A percentile compares a stretch with the other conserved stretches of the same genome.
These are phyloP conservation scores for Bimuria novae-zelandiae DNA, from an alignment of 2,329 filamentous ascomycete species.

Conservation along the genomic window DNA sequence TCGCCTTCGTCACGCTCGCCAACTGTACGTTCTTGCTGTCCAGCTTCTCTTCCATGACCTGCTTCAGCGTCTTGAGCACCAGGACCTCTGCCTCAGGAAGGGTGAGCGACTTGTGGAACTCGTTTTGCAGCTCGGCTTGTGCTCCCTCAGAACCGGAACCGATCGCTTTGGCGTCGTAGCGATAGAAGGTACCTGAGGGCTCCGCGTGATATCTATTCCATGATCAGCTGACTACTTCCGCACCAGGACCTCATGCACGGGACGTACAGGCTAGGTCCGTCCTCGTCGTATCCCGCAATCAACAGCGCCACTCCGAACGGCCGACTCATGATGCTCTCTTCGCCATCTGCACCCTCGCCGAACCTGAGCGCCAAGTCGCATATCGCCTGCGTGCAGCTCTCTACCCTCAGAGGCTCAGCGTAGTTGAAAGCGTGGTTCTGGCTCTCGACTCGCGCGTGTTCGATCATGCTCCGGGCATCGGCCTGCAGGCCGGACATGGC, in stretches of 20 bases:
- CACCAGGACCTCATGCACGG: neutral
- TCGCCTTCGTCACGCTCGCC: conserved; percentile 96
- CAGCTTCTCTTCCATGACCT: conserved; percentile 99
- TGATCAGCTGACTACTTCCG: neutral
- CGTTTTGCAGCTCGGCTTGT: conserved; percentile 96
- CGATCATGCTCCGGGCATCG: conserved; percentile 95
- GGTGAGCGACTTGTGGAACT: conserved; percentile 97
- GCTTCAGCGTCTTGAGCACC: conserved; percentile 96
- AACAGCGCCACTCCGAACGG: conserved; percentile 96
- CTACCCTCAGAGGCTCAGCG: conserved; percentile 89
- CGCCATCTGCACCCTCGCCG: conserved; percentile 94
- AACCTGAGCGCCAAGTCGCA: conserved; percentile 96
- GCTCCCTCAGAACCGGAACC: conserved; percentile 96
- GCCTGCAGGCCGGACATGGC: conserved; percentile 98
- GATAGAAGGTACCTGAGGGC: conserved; percentile 97
- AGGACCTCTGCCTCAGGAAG: conserved; percentile 91
- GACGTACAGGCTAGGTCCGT: conserved; percentile 83
- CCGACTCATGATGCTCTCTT: conserved; percentile 98
- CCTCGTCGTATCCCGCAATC: conserved; percentile 96
- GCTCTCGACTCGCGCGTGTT: conserved; percentile 96
- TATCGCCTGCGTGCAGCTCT: conserved; percentile 98
- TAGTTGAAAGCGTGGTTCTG: conserved; percentile 99
- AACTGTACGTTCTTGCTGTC: conserved; percentile 98
- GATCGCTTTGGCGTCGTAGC: conserved; percentile 98
- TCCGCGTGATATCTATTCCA: conserved; percentile 87